Percentiles rank a stretch among this genome's conserved stretches.
Evolutionary conservation across 306 rosid genomes (phyloP).

Genomic region (Castanopsis chinensis): DNA sequence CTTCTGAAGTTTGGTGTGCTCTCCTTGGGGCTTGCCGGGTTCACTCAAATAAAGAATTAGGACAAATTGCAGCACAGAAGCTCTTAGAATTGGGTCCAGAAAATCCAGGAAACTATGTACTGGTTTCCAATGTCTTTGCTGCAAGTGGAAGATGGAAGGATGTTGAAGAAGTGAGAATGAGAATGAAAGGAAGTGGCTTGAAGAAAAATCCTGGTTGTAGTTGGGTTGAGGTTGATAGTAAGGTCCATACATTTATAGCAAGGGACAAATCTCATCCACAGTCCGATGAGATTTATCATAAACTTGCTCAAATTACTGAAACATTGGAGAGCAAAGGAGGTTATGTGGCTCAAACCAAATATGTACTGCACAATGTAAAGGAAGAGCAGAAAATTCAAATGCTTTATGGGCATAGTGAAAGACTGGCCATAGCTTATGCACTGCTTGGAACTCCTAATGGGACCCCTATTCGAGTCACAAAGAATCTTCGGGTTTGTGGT

Average conservation of each 20-base stretch:
- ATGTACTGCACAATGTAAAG: slow-evolving; percentile 62
- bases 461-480: slow-evolving; percentile 49
- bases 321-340: slow-evolving; percentile 46
- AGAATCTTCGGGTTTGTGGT: slow-evolving; percentile 66
- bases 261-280: slow-evolving; percentile 72
- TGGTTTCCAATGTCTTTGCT: slow-evolving; percentile 66
- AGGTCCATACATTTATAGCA: slow-evolving; percentile 57
- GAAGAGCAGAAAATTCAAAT: slow-evolving; percentile 59
- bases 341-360: slow-evolving; percentile 57
- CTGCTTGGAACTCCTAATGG: slow-evolving; percentile 46
- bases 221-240: slow-evolving; percentile 67
- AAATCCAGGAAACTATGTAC: slow-evolving; percentile 68
- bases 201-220: slow-evolving; percentile 80
- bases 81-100: slow-evolving; percentile 50
- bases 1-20: slow-evolving; percentile 80
- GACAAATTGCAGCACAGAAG: slow-evolving; percentile 58
- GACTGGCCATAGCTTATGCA: slow-evolving; percentile 70
- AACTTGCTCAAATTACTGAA: slow-evolving; percentile 47
- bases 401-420: slow-evolving; percentile 71
- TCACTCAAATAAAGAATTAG: slow-evolving; percentile 63
- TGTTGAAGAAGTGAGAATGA: slow-evolving; percentile 61
- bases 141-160: slow-evolving; percentile 64
- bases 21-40: slow-evolving; percentile 70
- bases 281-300: slow-evolving; percentile 41
- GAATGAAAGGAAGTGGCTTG: slow-evolving; percentile 65